Conservation (phyloP, 73 alveolate species). For the Paramecium tetraurelia region DNA sequence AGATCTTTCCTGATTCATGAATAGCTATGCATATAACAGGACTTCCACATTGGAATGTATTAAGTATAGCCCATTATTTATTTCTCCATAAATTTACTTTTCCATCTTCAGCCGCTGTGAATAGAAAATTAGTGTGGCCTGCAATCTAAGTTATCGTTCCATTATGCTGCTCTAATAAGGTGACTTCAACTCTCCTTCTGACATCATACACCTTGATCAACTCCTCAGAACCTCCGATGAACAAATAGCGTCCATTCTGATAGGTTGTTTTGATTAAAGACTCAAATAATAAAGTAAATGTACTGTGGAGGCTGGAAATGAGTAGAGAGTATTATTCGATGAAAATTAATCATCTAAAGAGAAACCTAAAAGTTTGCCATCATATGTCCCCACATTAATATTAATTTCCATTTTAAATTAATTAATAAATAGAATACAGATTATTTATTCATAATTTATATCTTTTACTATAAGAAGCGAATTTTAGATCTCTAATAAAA, state of each 20-base stretch:
- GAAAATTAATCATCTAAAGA: background rate
- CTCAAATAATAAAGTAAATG: background rate
- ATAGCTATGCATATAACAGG: background rate
- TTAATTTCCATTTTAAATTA: background rate
- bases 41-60: background rate
- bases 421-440: background rate
- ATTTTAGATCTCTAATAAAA: too few species aligned
- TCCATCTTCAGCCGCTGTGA: background rate
- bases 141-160: background rate
- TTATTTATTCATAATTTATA: background rate
- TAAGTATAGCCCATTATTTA: background rate
- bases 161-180: slow-evolving; percentile 13
- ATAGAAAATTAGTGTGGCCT: background rate
- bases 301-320: background rate
- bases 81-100: background rate
- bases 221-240: slow-evolving; percentile 7
- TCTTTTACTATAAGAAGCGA: background rate
- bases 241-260: background rate
- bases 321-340: background rate
- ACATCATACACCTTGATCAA: background rate
- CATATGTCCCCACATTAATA: background rate
- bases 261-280: background rate
- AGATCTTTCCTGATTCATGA: background rate
- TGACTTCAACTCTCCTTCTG: background rate
- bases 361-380: background rate